Evolutionary conservation across 2,329 filamentous ascomycete species (phyloP).

Genomic region (Diaporthe ilicicola): DNA sequence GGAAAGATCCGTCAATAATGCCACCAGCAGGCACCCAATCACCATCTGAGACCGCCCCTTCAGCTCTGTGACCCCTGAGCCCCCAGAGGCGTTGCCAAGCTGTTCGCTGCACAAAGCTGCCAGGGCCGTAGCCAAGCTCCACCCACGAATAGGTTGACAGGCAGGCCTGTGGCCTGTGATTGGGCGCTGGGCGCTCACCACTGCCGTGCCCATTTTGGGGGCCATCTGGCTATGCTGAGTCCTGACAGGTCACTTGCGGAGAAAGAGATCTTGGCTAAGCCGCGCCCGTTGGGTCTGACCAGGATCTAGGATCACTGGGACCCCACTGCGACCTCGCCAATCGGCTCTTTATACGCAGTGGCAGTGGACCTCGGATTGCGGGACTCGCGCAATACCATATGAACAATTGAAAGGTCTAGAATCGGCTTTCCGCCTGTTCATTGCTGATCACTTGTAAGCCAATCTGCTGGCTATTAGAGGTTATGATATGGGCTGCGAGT

Average conservation of each 20-base stretch:
- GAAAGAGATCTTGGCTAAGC: not conserved
- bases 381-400: no score
- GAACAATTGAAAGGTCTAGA: no score
- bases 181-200: not conserved
- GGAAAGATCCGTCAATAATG: constrained; percentile 5
- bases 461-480: no score
- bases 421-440: no score
- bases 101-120: not conserved
- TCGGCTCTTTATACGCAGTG: no score
- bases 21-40: not conserved
- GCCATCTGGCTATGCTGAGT: not conserved
- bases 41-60: not conserved
- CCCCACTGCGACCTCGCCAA: no score
- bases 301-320: no score
- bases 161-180: not conserved
- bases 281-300: not conserved
- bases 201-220: not conserved
- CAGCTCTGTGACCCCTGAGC: not conserved
- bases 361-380: no score
- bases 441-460: no score
- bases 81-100: not conserved
- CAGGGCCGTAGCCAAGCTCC: not conserved
- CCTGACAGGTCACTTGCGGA: constrained; percentile 21
- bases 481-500: no score
- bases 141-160: not conserved